Evolutionary conservation across 306 rosid genomes (phyloP), one percentile per base, ranked within the genome.

Genomic region (Sesbania bispinosa): DNA sequence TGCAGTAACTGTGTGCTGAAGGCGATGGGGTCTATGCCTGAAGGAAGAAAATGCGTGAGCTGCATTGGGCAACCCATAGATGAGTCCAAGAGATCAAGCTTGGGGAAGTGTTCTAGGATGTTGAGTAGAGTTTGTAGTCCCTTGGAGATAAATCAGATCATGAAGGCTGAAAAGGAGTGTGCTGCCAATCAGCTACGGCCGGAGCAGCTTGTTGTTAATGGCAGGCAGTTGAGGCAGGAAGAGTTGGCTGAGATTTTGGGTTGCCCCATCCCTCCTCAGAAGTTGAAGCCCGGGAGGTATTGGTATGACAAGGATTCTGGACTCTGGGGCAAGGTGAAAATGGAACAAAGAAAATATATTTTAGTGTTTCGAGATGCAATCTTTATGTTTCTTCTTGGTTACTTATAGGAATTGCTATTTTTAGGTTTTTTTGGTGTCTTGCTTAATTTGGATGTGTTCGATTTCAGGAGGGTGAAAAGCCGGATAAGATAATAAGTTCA

Each of bases 291-390:
- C 0, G 97, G 96, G 85, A 77, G 79, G 79, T 92, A 92, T 81
- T 89, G 97, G 97, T 92, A 92, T 71, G 97, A 92, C 77, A 92
- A 92, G 81, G 97, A 92, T 67, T 89, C 97, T 10, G 97, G 97
- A 48, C 76, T 89, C 29, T 89, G 97, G 97, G 97, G 97, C 69
- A 85, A 92, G 96, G 97, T 92, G 82, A 81, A 73, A 61, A 24
- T 58, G 33, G 10, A 59, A 58, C 38, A 52, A 1, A 42, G 1
- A 30, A 18, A 16, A 14, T 42, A 23, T 47, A 0, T 9, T 21
- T 51, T 27, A 16, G 53, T 63, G 35, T 30, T 67, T 60, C 4
- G 33, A 23, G n/a, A 23, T 74, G 63, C 5, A 32, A 23, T 46
- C 7, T 62, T 26, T 14, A 15, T 39, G 14, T 43, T 69, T 69